Percentiles rank a stretch among this genome's conserved stretches.
Evolutionary conservation across 129 eudicot genomes (phyloP).

Genomic region (Saposhnikovia divaricata): DNA sequence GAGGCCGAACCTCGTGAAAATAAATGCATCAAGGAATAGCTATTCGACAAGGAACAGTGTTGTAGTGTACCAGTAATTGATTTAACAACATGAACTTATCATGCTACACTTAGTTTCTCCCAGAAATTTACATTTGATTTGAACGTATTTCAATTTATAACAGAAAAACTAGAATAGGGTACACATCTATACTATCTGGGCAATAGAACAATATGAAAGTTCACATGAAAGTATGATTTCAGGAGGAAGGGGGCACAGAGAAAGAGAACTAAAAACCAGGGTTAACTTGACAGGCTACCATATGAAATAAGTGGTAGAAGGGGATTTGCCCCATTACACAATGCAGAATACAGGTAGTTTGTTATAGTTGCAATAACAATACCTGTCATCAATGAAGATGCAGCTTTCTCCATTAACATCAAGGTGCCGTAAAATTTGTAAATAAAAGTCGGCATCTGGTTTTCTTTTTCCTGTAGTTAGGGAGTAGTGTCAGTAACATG

Average conservation of each 20-base stretch:
- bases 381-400: constrained; percentile 94
- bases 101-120: not conserved
- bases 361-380: not conserved
- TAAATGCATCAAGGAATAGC: not conserved
- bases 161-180: not conserved
- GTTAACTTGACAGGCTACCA: too few species aligned
- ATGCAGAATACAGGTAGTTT: not conserved
- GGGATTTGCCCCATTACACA: not conserved
- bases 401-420: constrained; percentile 56
- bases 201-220: not conserved
- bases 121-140: not conserved
- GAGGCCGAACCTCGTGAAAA: too few species aligned
- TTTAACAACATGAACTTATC: not conserved
- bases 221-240: not conserved
- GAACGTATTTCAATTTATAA: not conserved
- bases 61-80: not conserved
- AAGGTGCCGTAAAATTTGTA: constrained; percentile 52
- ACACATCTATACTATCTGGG: not conserved
- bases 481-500: constrained; percentile 1
- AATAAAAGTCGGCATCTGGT: constrained; percentile 71
- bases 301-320: not conserved
- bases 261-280: not conserved
- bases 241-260: not conserved
- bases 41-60: not conserved
- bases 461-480: constrained; percentile 70